Evolutionary conservation across 2,329 filamentous ascomycete species (phyloP).

Genomic region (Colletotrichum sp.): DNA sequence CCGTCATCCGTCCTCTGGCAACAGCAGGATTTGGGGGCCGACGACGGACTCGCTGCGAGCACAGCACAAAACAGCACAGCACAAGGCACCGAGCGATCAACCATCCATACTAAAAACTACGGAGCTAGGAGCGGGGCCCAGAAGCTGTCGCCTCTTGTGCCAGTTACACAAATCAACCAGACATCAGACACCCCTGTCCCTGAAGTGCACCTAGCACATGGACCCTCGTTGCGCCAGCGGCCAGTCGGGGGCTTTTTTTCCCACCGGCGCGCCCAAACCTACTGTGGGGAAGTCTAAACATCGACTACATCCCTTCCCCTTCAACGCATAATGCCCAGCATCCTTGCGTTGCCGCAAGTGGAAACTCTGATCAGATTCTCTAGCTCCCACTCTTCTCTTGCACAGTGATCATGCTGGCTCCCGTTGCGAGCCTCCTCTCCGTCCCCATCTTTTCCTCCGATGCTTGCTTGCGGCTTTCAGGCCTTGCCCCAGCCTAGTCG

Average conservation of each 20-base stretch:
- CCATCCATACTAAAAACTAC: not conserved
- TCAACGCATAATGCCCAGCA: slow-evolving; percentile 38
- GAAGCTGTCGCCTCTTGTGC: slow-evolving; percentile 22
- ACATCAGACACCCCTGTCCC: slow-evolving; percentile 13
- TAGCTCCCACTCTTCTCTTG: slow-evolving; percentile 18
- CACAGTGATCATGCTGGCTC: slow-evolving; percentile 29
- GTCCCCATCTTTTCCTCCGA: slow-evolving; percentile 19
- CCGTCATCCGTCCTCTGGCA: not conserved
- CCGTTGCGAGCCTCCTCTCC: slow-evolving; percentile 27
- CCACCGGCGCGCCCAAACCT: slow-evolving; percentile 32
- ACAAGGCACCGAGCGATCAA: slow-evolving; percentile 23
- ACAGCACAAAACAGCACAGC: slow-evolving; percentile 8
- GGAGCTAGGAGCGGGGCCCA: slow-evolving; percentile 1
- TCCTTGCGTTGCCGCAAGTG: slow-evolving; percentile 33
- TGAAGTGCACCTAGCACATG: slow-evolving; percentile 2
- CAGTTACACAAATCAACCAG: slow-evolving; percentile 24
- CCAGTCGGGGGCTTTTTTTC: slow-evolving; percentile 29
- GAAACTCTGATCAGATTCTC: slow-evolving; percentile 32
- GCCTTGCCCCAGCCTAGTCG: slow-evolving; percentile 15
- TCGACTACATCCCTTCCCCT: slow-evolving; percentile 30
- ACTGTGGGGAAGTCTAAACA: slow-evolving; percentile 38
- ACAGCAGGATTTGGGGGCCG: not conserved
- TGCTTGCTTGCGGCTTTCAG: slow-evolving; percentile 17
- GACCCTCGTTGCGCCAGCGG: slow-evolving; percentile 15
- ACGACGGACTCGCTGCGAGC: not conserved